Percentiles rank a stretch among this genome's conserved stretches.
Evolutionary conservation across 2,329 filamentous ascomycete species (phyloP).

Genomic region (Aspergillus sp.): DNA sequence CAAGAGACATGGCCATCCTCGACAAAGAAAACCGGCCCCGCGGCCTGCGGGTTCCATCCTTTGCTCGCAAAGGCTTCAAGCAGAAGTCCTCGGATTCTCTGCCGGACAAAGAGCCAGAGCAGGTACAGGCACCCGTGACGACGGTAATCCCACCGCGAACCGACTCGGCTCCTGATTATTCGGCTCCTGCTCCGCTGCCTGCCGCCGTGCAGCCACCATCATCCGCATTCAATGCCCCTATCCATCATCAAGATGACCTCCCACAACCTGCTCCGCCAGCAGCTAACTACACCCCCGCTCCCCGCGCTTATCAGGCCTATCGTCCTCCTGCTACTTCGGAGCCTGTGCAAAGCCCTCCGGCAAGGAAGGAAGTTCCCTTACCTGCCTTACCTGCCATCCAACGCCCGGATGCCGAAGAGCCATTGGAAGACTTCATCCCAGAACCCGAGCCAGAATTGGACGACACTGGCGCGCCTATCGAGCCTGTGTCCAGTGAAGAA

Average conservation of each 20-base stretch:
- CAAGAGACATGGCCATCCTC: conserved; percentile 33
- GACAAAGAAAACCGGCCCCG: conserved; percentile 38
- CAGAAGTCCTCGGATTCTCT: conserved; percentile 30
- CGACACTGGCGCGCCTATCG: conserved; percentile 20
- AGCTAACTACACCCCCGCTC: background rate
- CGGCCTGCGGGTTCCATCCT: conserved; percentile 37
- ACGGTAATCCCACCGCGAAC: conserved; percentile 10
- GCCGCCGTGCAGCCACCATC: conserved; percentile 12
- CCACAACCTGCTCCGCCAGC: background rate
- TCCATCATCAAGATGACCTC: background rate
- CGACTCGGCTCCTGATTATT: conserved; percentile 12
- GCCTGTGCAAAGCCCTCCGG: conserved; percentile 12
- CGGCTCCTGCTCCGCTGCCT: conserved; percentile 1
- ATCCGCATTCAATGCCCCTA: background rate
- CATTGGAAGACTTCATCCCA: conserved; percentile 37
- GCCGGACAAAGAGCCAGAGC: conserved; percentile 22
- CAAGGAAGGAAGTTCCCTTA: conserved; percentile 15
- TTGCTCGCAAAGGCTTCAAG: conserved; percentile 31
- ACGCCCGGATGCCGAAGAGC: conserved; percentile 20
- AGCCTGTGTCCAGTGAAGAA: conserved; percentile 21
- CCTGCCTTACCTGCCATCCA: conserved; percentile 17
- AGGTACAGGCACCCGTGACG: conserved; percentile 13
- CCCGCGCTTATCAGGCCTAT: conserved; percentile 6
- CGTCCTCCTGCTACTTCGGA: background rate
- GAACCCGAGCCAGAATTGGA: conserved; percentile 28